Conservation (phyloP, 192 early-diverging fungal genomes). For the Powellomyces hirtus region DNA sequence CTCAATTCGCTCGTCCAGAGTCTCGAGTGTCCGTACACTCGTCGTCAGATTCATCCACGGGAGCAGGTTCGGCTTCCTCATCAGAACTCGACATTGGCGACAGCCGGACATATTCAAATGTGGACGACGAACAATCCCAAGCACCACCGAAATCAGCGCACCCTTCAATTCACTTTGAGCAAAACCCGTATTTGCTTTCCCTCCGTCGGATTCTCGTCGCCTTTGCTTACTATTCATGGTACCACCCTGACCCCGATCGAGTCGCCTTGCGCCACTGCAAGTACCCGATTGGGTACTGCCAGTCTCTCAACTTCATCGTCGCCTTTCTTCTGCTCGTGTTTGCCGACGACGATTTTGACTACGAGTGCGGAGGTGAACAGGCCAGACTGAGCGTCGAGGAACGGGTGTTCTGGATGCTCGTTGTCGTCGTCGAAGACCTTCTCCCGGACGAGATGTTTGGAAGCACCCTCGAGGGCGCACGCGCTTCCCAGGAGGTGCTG, state of each 20-base stretch:
- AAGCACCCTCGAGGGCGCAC: constrained; percentile 68
- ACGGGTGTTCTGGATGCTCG: constrained; percentile 76
- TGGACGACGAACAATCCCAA: too few species aligned
- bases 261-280: constrained; percentile 1
- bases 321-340: constrained; percentile 70
- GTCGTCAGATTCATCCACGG: background rate
- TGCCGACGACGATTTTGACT: constrained; percentile 15
- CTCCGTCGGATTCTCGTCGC: constrained; percentile 68
- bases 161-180: constrained; percentile 6
- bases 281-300: constrained; percentile 77
- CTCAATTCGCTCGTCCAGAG: background rate
- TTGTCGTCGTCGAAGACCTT: constrained; percentile 69
- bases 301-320: constrained; percentile 77
- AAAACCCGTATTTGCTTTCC: constrained; percentile 46
- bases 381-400: constrained; percentile 56
- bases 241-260: constrained; percentile 22
- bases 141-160: background rate
- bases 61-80: background rate
- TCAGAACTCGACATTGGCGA: background rate
- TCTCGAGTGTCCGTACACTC: background rate
- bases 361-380: constrained; percentile 20
- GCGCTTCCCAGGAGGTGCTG: constrained; percentile 68
- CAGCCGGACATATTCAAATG: too few species aligned
- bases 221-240: constrained; percentile 68
- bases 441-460: constrained; percentile 76